Base-by-base conservation (phyloP, 2,329 filamentous ascomycete genomes). In the Sporothrix humicola region DNA sequence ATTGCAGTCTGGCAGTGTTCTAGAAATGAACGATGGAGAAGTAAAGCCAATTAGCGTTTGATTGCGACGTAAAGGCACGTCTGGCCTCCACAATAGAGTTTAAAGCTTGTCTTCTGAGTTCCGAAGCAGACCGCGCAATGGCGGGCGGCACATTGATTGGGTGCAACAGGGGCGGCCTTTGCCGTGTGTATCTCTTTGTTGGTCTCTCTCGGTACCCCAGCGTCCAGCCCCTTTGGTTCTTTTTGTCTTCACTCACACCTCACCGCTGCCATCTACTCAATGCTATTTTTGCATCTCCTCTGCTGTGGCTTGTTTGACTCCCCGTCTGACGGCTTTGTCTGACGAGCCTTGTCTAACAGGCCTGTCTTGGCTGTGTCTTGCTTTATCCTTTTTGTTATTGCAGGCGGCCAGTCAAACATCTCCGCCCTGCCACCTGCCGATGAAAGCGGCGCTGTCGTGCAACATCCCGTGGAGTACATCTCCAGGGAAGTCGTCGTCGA, bases 111-210 rank as follows among this genome's bases (percentile, higher is more conserved):
- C 31, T 56, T 17, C 4, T 69, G 17, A 69, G 50, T 52, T 59
- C n/a, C 31, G 37, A 46, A 13, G 37, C 26, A n/a, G 68, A 44
- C 6, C 12, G 20, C 31, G 59, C 37, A 10, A 9, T 5, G 20
- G 50, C 68, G 31, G 52, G 68, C 37, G 44, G 37, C 68, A 58
- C 12, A 58, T 58, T 70, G 69, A 71, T 71, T 71, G 69, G 69
- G 42, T 37, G 12, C n/a, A 70, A 13, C 44, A 26, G 17, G n/a
- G 37, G 6, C 46, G 44, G 44, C 46, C 65, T 26, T 52, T 52
- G 48, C 46, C 46, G 44, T 50, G 20, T 50, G 31, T 5, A 37
- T 26, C 20, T 50, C 2, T 12, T 50, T 17, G 10, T 26, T 12
- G 23, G 1, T n/a, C 23, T 37, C 23, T 17, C 15, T 69, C 13